phyloP scores from a whole-genome alignment of 139 green algal species.

The Medakamo hakoo region DNA sequence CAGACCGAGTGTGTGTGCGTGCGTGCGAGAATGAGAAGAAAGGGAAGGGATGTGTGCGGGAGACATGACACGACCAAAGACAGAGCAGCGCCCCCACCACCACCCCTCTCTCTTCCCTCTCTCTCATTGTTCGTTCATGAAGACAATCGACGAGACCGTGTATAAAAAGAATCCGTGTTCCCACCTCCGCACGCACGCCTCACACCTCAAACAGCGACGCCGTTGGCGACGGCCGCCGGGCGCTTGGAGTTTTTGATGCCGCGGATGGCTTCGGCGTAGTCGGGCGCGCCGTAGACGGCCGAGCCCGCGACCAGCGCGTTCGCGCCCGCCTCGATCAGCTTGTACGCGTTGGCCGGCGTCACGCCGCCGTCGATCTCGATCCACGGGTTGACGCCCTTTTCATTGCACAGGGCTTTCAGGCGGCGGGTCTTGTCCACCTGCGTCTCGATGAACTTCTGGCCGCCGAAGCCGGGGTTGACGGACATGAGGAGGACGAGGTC shows the following conservation, averaged over 20 bases:
- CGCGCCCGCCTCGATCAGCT: conserved; percentile 81
- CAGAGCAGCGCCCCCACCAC: no score
- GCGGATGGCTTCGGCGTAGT: conserved; percentile 55
- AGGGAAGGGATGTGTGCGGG: no score
- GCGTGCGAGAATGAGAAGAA: no score
- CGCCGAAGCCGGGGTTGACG: conserved; percentile 97
- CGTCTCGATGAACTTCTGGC: conserved; percentile 96
- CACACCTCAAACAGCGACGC: neutral
- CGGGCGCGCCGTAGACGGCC: conserved; percentile 72
- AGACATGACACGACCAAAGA: no score
- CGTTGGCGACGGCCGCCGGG: conserved; percentile 2
- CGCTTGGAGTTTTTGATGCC: conserved; percentile 50
- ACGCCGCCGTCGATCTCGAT: conserved; percentile 98
- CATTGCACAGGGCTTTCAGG: conserved; percentile 78
- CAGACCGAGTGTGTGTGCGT: no score
- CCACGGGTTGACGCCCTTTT: conserved; percentile 88
- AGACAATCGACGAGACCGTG: neutral
- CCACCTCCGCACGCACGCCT: neutral
- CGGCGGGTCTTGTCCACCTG: conserved; percentile 84
- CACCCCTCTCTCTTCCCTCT: no score
- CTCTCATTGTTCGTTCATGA: no score
- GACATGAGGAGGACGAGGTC: conserved; percentile 97
- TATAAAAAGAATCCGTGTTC: neutral
- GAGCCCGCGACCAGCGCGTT: conserved; percentile 94
- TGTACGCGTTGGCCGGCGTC: conserved; percentile 80